Evolutionary conservation across 2,329 filamentous ascomycete species (phyloP).

Genomic region (Macroventuria anomochaeta): DNA sequence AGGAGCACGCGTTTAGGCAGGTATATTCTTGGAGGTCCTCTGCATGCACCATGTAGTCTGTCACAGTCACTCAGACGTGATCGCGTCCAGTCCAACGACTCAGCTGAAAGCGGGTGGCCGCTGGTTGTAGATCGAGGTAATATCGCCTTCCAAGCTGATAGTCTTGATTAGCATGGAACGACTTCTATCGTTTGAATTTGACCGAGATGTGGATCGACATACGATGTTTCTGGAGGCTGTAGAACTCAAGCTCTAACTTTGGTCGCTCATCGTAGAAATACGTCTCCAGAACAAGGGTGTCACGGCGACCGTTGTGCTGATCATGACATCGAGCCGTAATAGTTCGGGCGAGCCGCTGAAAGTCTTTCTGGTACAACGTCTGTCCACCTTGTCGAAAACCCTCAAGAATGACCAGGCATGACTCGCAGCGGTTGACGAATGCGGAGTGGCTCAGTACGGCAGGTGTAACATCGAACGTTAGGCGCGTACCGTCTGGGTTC

Average conservation of each 20-base stretch:
- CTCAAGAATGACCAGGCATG: slow-evolving; percentile 23
- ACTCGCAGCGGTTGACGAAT: slow-evolving; percentile 13
- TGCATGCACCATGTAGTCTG: slow-evolving; percentile 16
- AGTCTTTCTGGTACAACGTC: slow-evolving; percentile 12
- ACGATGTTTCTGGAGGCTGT: slow-evolving; percentile 18
- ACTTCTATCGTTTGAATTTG: no score
- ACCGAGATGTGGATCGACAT: not conserved
- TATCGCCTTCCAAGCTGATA: slow-evolving; percentile 23
- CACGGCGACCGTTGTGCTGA: not conserved
- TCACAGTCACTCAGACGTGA: slow-evolving; percentile 16
- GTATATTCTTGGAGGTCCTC: not conserved
- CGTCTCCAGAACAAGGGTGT: slow-evolving; percentile 21
- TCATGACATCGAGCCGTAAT: slow-evolving; percentile 18
- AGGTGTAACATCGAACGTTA: slow-evolving; percentile 23
- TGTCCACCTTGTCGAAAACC: slow-evolving; percentile 22
- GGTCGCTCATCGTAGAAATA: slow-evolving; percentile 25
- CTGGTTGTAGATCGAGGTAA: slow-evolving; percentile 21
- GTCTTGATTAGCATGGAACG: not conserved
- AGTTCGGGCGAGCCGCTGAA: slow-evolving; percentile 6
- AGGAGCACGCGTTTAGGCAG: slow-evolving; percentile 23
- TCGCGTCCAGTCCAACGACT: slow-evolving; percentile 16
- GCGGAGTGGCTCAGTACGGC: slow-evolving; percentile 14
- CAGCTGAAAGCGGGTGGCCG: slow-evolving; percentile 15
- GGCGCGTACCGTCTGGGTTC: slow-evolving; percentile 11
- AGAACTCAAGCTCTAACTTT: slow-evolving; percentile 26